Evolutionary conservation across 2,329 filamentous ascomycete genomes (phyloP).

Genomic region (Furcasterigmium furcatum): DNA sequence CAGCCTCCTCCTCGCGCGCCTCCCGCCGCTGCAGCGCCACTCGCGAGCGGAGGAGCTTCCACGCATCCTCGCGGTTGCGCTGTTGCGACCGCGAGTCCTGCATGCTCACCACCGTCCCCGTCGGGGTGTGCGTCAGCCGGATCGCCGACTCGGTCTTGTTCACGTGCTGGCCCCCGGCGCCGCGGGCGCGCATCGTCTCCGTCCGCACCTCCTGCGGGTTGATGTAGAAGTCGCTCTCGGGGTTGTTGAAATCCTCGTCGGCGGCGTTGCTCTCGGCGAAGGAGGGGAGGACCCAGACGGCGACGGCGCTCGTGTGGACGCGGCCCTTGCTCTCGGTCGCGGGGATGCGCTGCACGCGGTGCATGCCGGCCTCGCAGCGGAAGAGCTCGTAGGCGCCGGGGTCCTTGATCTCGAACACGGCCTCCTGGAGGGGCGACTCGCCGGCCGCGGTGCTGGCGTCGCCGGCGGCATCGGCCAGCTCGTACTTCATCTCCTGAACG

Average conservation of each 20-base stretch:
- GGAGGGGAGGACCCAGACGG: slow-evolving; percentile 86
- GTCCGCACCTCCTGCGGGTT: slow-evolving; percentile 76
- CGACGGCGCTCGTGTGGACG: slow-evolving; percentile 89
- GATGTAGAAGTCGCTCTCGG: slow-evolving; percentile 88
- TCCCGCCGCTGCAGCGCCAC: slow-evolving; percentile 79
- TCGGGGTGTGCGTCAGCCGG: slow-evolving; percentile 85
- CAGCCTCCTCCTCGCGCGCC: slow-evolving; percentile 77
- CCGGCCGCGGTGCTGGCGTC: slow-evolving; percentile 48
- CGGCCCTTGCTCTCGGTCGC: slow-evolving; percentile 87
- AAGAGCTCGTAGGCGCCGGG: slow-evolving; percentile 77
- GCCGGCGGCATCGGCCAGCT: slow-evolving; percentile 65
- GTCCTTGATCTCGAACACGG: slow-evolving; percentile 77
- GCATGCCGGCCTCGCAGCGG: slow-evolving; percentile 87
- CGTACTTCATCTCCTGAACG: slow-evolving; percentile 72
- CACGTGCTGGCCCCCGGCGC: slow-evolving; percentile 94
- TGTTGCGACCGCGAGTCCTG: slow-evolving; percentile 91
- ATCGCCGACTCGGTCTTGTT: slow-evolving; percentile 98
- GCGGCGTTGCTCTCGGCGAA: slow-evolving; percentile 59
- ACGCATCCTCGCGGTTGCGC: slow-evolving; percentile 83
- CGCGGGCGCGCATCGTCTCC: slow-evolving; percentile 89
- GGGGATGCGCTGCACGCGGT: slow-evolving; percentile 90
- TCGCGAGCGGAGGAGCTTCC: slow-evolving; percentile 78
- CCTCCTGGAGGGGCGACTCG: slow-evolving; percentile 76
- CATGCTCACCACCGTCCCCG: slow-evolving; percentile 82
- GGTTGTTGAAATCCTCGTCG: slow-evolving; percentile 70